Evolutionary conservation across 1,139 yeast genomes (phyloP).

Genomic region (Yamadazyma sp.): DNA sequence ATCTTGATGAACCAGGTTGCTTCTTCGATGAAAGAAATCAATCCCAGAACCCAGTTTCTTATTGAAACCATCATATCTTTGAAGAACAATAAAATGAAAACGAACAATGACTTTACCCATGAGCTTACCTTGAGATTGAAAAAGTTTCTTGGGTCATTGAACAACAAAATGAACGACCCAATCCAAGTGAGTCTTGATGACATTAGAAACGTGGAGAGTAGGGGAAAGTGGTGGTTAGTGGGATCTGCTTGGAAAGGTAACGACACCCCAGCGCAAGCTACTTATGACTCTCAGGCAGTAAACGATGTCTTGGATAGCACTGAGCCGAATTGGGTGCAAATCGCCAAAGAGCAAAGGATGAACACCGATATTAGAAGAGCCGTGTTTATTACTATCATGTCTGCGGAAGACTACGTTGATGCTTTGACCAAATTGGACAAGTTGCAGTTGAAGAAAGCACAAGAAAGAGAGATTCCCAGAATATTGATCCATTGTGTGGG

Average conservation of each 20-base stretch:
- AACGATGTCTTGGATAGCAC: slow-evolving; percentile 63
- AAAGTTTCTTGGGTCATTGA: slow-evolving; percentile 59
- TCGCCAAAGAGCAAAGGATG: slow-evolving; percentile 87
- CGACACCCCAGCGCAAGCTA: slow-evolving; percentile 26
- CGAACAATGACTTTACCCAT: slow-evolving; percentile 47
- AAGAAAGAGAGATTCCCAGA: slow-evolving; percentile 83
- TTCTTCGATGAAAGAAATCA: slow-evolving; percentile 29
- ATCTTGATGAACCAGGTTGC: slow-evolving; percentile 46
- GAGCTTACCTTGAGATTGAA: slow-evolving; percentile 59
- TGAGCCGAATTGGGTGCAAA: slow-evolving; percentile 85
- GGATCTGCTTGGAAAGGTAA: slow-evolving; percentile 95
- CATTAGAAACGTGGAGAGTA: slow-evolving; percentile 68
- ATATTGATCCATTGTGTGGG: slow-evolving; percentile 84
- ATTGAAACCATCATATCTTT: slow-evolving; percentile 82
- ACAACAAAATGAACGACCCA: slow-evolving; percentile 61
- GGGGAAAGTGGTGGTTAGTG: slow-evolving; percentile 98
- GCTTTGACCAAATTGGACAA: slow-evolving; percentile 82
- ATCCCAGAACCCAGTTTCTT: slow-evolving; percentile 75
- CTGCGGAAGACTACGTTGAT: slow-evolving; percentile 89
- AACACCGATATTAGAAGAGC: slow-evolving; percentile 95
- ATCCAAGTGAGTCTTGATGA: slow-evolving; percentile 83
- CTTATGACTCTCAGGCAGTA: slow-evolving; percentile 34
- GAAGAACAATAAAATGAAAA: slow-evolving; percentile 78
- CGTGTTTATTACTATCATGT: slow-evolving; percentile 89
- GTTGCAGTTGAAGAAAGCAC: slow-evolving; percentile 74